Percentiles rank a stretch among this genome's conserved stretches.
Evolutionary conservation across 768 basidiomycete species (phyloP).

Genomic region (Xanthoconium purpureum): DNA sequence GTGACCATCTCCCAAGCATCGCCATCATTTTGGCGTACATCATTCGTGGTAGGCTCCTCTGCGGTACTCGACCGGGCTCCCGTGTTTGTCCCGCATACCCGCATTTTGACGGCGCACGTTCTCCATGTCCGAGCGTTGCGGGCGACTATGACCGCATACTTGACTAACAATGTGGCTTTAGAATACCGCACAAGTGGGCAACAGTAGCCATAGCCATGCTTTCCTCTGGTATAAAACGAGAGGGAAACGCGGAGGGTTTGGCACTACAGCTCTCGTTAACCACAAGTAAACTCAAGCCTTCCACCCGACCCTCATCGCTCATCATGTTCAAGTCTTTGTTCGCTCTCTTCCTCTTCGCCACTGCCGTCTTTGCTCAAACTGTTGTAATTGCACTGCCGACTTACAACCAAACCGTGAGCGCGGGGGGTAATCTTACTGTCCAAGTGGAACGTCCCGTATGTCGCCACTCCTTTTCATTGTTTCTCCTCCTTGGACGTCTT

Average conservation of each 20-base stretch:
- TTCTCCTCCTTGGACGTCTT: background rate
- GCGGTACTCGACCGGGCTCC: background rate
- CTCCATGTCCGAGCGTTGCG: background rate
- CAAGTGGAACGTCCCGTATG: slow-evolving; percentile 49
- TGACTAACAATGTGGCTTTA: background rate
- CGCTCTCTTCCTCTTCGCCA: slow-evolving; percentile 28
- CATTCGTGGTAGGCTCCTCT: background rate
- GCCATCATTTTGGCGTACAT: no score
- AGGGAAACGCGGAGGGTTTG: background rate
- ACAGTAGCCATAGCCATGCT: background rate
- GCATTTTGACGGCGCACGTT: background rate
- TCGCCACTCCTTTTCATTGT: background rate
- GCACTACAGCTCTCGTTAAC: background rate
- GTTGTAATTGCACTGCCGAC: slow-evolving; percentile 40
- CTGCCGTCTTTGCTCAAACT: slow-evolving; percentile 40
- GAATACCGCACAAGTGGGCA: background rate
- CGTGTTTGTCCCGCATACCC: background rate
- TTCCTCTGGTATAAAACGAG: slow-evolving; percentile 7
- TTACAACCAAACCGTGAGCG: slow-evolving; percentile 24
- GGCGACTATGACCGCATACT: slow-evolving; percentile 1
- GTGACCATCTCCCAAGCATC: background rate
- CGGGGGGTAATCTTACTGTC: slow-evolving; percentile 41
- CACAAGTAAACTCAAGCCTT: background rate
- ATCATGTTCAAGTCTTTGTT: slow-evolving; percentile 19
- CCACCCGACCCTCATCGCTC: background rate